These are phyloP conservation scores for Eucalyptus cloeziana DNA, from an alignment of 345 rosid genomes.

Conservation along the genomic window DNA sequence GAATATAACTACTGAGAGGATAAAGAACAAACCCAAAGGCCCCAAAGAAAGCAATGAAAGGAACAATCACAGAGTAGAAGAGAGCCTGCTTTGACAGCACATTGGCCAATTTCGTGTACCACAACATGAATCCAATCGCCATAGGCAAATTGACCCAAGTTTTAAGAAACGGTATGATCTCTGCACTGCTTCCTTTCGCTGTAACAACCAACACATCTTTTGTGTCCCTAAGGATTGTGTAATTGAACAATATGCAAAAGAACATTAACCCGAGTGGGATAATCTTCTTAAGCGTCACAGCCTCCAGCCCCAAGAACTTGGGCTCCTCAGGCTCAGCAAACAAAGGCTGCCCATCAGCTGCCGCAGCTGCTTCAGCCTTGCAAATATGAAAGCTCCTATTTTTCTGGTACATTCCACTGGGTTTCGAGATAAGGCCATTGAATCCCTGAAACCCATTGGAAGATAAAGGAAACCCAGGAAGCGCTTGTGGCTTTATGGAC, in stretches of 20 bases:
- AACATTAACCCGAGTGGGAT: conserved; percentile 90
- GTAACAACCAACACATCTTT: conserved; percentile 97
- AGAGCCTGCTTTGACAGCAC: conserved; percentile 76
- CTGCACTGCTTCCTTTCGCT: conserved; percentile 92
- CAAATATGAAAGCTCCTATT: conserved; percentile 46
- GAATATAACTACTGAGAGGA: conserved; percentile 70
- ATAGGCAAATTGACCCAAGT: conserved; percentile 98
- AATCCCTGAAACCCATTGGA: conserved; percentile 3
- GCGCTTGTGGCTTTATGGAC: conserved; percentile 29
- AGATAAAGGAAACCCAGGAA: conserved; percentile 44
- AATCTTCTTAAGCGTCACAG: conserved; percentile 72
- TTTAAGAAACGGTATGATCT: conserved; percentile 85
- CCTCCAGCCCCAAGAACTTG: conserved; percentile 64
- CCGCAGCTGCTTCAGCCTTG: conserved; percentile 77
- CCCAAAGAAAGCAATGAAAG: conserved; percentile 87
- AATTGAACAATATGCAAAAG: conserved; percentile 91
- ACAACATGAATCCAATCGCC: conserved; percentile 95
- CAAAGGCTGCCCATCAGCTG: conserved; percentile 48
- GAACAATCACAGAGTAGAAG: conserved; percentile 76
- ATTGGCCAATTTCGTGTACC: conserved; percentile 68
- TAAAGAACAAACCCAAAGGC: conserved; percentile 86
- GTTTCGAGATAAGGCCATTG: conserved; percentile 25
- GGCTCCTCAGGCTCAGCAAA: conserved; percentile 34
- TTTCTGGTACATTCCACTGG: conserved; percentile 22
- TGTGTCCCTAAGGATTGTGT: conserved; percentile 92